Evolutionary conservation across 2,329 filamentous ascomycete genomes (phyloP).

Genomic region (Colletotrichum lindemuthianum): DNA sequence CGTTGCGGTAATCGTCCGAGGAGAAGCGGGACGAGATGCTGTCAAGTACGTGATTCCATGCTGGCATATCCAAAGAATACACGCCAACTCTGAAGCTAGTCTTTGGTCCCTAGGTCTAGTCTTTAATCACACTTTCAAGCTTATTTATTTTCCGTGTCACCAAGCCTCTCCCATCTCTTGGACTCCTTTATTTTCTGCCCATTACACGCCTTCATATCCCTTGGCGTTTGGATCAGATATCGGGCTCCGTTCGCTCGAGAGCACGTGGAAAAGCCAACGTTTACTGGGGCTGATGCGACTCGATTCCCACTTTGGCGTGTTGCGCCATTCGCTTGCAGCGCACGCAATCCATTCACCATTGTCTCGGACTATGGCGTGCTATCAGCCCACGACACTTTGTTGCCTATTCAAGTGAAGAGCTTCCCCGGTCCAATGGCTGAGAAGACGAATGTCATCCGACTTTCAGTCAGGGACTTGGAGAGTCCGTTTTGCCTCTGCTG

Average conservation of each 20-base stretch:
- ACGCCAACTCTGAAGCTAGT: not conserved
- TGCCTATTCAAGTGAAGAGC: not conserved
- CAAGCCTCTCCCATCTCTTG: too few species aligned
- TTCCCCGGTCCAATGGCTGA: too few species aligned
- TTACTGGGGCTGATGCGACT: constrained; percentile 18
- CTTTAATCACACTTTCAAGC: too few species aligned
- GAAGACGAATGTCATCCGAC: too few species aligned
- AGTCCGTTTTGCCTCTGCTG: too few species aligned
- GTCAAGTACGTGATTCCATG: too few species aligned
- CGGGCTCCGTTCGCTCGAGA: not conserved
- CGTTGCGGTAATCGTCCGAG: not conserved
- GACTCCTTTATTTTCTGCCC: too few species aligned
- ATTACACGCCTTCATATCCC: too few species aligned
- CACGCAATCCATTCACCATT: constrained; percentile 34
- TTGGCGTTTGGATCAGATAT: not conserved
- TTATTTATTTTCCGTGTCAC: too few species aligned
- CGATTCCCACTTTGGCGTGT: constrained; percentile 9
- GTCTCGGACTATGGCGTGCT: constrained; percentile 25
- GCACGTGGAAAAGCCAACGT: not conserved
- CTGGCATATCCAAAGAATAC: too few species aligned
- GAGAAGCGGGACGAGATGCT: not conserved
- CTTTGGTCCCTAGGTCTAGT: not conserved
- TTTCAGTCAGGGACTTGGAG: too few species aligned
- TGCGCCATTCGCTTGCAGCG: constrained; percentile 31
- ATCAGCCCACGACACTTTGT: not conserved